Evolutionary conservation across 1,284 basidiomycete species (phyloP).

Genomic region (Pseudozyma tsukubaensis): DNA sequence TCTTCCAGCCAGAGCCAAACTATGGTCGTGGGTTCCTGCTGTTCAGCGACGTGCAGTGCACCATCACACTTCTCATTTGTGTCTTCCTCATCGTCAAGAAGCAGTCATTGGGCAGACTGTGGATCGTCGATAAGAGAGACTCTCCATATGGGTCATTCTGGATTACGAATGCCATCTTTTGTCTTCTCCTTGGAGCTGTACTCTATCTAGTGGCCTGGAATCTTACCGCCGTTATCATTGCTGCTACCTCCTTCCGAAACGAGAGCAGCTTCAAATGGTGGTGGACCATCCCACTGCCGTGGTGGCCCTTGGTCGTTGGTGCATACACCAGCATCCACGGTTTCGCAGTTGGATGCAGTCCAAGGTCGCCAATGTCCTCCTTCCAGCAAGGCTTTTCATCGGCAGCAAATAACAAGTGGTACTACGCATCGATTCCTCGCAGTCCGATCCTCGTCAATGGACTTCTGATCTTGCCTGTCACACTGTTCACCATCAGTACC

Average conservation of each 20-base stretch:
- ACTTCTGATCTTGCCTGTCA: background rate
- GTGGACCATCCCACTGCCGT: slow-evolving; percentile 15
- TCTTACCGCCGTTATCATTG: background rate
- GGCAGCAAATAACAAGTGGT: background rate
- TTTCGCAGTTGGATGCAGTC: slow-evolving; percentile 2
- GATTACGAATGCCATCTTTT: slow-evolving; percentile 10
- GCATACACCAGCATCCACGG: slow-evolving; percentile 2
- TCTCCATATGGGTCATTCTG: slow-evolving; percentile 6
- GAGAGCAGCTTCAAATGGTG: slow-evolving; percentile 4
- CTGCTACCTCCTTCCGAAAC: background rate
- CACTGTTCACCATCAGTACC: background rate
- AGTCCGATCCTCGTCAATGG: background rate
- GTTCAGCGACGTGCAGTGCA: background rate
- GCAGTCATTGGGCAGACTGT: slow-evolving; percentile 1
- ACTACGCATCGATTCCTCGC: background rate
- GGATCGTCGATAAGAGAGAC: slow-evolving; percentile 3
- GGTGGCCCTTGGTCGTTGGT: background rate
- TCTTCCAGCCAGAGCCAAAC: background rate
- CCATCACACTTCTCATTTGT: background rate
- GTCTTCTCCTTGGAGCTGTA: background rate
- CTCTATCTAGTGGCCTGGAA: slow-evolving; percentile 2
- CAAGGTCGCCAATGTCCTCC: background rate
- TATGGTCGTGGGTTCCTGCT: background rate
- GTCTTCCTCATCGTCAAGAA: slow-evolving; percentile 3
- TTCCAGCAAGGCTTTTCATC: too few relatives aligned